Base-by-base conservation (phyloP, 805 yeast genomes). In the Vanderwaltozyma polyspora region DNA sequence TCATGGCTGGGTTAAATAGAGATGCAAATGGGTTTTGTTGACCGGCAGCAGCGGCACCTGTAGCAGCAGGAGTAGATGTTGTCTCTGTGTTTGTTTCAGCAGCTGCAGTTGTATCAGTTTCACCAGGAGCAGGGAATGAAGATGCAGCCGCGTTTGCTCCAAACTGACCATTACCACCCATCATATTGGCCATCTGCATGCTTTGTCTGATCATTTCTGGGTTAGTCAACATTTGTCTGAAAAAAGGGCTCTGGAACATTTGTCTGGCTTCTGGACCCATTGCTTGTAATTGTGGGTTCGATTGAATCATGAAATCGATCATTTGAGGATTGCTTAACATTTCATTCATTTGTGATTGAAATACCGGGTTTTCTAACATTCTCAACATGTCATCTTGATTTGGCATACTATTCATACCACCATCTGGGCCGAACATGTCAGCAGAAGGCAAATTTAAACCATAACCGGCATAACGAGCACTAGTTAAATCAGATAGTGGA, bases 381-480 rank as follows among this genome's bases (percentile, higher is more conserved):
- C 68, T 65, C 24, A 74, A 64, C 59, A 89, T 54, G 41, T 82
- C 86, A 33, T 79, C 87, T 31, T 83, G 80, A 46, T 74, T 76
- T 10, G 94, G 87, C 21, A 47, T 29, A 34, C 46, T 45, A 24
- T 42, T 50, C 15, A 42, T 43, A 13, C 96, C 97, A 27, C 94
- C 94, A 57, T 87, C 96, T 19, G 95, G 87, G 1, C 95, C 95
- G 63, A 89, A 86, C 80, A 84, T 72, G 30, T 78, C 73, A 1
- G 85, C 84, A 3, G 82, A 70, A 5, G 98, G 97, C 59, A 91
- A 66, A 48, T 85, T 87, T 17, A 45, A 33, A 32, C 65, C 62
- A 48, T 75, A 77, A 1, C 98, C 98, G 3, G 97, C 96, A 52
- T 86, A 91, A 35, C 96, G 74, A 2, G 97, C 97, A 32, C 95